Evolutionary conservation across 1,284 basidiomycete species (phyloP).

Genomic region (Austroboletus novae-zelandiae): DNA sequence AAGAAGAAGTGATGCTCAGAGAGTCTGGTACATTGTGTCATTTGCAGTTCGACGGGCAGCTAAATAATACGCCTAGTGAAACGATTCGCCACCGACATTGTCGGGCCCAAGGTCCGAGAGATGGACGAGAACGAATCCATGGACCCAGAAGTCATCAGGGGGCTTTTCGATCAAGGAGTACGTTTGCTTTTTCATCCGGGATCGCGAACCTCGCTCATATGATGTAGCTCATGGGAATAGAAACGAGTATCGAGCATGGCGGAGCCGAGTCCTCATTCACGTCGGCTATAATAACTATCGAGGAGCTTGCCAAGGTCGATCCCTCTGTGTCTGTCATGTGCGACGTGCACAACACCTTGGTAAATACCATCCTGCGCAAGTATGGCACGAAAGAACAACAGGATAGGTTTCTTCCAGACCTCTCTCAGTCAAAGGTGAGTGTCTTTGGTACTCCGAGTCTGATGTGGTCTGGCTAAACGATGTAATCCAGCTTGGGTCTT

Average conservation of each 20-base stretch:
- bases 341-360: slow-evolving; percentile 98
- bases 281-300: slow-evolving; percentile 94
- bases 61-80: slow-evolving; percentile 50
- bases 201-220: neutral
- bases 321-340: slow-evolving; percentile 96
- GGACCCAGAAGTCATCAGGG: slow-evolving; percentile 87
- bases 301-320: slow-evolving; percentile 96
- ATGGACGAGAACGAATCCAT: slow-evolving; percentile 99
- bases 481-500: slow-evolving; percentile 78
- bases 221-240: slow-evolving; percentile 91
- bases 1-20: slow-evolving; percentile 89
- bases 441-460: neutral
- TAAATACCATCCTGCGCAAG: slow-evolving; percentile 92
- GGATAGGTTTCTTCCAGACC: slow-evolving; percentile 85
- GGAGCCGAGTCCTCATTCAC: slow-evolving; percentile 94
- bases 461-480: neutral
- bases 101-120: slow-evolving; percentile 87
- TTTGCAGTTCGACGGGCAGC: neutral
- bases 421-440: slow-evolving; percentile 75
- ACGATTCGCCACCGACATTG: slow-evolving; percentile 86
- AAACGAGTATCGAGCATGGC: slow-evolving; percentile 81
- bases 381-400: slow-evolving; percentile 86
- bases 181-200: slow-evolving; percentile 27
- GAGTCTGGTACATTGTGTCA: slow-evolving; percentile 63
- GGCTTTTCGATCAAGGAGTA: slow-evolving; percentile 94